Conservation (phyloP, 139 green algal genomes). For the Closterium sp. region DNA sequence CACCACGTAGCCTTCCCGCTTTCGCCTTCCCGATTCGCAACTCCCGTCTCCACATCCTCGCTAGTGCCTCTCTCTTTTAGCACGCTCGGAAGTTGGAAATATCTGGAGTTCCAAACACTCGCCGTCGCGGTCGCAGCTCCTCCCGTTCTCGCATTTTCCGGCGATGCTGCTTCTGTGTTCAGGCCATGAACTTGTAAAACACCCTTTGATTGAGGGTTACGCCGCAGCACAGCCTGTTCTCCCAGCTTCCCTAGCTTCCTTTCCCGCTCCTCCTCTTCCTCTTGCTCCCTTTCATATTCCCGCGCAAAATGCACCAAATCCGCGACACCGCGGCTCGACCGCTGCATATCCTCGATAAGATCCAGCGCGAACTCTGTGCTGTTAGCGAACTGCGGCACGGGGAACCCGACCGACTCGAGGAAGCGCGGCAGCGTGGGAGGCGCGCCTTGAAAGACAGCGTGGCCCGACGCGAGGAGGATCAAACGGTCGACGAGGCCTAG, state of each 20-base stretch:
- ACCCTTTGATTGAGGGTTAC: neutral
- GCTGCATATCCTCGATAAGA: constrained; percentile 5
- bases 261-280: neutral
- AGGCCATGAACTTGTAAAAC: neutral
- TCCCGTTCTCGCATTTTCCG: neutral
- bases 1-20: neutral
- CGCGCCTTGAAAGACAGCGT: constrained; percentile 40
- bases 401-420: constrained; percentile 43
- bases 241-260: neutral
- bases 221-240: neutral
- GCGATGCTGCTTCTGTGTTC: neutral
- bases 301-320: neutral
- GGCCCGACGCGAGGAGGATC: constrained; percentile 51
- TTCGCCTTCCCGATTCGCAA: neutral
- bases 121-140: too few species aligned
- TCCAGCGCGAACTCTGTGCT: constrained; percentile 55
- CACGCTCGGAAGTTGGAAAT: neutral
- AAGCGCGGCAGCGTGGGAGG: constrained; percentile 42
- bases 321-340: neutral
- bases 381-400: constrained; percentile 18
- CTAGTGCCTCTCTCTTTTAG: neutral
- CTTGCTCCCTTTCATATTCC: neutral
- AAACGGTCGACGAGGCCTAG: constrained; percentile 23
- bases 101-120: neutral
- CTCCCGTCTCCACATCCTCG: neutral